These are phyloP conservation scores for Populus ilicifolia DNA, from an alignment of 345 rosid genomes.

Conservation along the genomic window DNA sequence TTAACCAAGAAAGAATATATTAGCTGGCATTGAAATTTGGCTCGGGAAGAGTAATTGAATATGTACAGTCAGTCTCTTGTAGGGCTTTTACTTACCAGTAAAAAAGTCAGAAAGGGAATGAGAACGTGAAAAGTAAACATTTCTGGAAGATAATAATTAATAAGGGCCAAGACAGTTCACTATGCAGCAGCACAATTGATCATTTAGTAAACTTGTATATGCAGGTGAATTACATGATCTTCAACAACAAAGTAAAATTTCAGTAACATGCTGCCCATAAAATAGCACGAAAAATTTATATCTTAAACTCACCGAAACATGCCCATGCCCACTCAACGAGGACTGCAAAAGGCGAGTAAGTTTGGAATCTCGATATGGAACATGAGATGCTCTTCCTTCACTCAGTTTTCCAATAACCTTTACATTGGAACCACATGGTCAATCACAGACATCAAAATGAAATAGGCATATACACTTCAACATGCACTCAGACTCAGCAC, in stretches of 20 bases:
- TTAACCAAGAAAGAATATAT: slow-evolving; percentile 9
- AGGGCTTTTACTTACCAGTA: not conserved
- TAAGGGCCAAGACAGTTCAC: not conserved
- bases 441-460: slow-evolving; percentile 11
- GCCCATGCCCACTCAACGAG: slow-evolving; percentile 94
- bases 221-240: not conserved
- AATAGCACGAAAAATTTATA: not conserved
- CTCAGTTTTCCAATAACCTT: slow-evolving; percentile 98
- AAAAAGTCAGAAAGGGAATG: not conserved
- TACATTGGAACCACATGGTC: slow-evolving; percentile 28
- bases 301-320: slow-evolving; percentile 81
- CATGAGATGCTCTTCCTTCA: slow-evolving; percentile 98
- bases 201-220: not conserved
- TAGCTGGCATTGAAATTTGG: not conserved
- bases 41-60: not conserved
- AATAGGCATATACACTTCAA: not conserved
- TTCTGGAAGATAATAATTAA: not conserved
- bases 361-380: slow-evolving; percentile 98
- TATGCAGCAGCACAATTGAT: not conserved
- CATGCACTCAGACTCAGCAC: not conserved
- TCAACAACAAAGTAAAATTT: not conserved
- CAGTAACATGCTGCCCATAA: not conserved
- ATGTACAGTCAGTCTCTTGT: not conserved
- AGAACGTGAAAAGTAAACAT: not conserved
- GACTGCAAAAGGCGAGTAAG: slow-evolving; percentile 99